phyloP scores from a whole-genome alignment of 2,329 filamentous ascomycete species.

The Botrytis hyacinthi region DNA sequence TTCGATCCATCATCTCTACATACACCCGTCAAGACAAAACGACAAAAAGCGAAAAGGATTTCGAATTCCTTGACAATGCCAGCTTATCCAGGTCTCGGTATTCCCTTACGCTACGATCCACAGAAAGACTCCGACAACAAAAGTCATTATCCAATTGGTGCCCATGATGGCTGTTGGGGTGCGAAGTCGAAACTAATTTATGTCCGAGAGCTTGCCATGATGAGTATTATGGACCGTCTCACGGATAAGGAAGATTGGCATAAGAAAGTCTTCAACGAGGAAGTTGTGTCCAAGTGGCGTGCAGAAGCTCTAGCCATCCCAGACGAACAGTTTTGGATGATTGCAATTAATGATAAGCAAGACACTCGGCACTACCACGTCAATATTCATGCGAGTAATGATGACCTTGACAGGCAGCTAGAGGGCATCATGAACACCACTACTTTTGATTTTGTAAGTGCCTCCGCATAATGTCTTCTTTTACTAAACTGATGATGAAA shows the following conservation, averaged over 20 bases:
- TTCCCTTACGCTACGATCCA: neutral
- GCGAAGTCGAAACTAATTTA: neutral
- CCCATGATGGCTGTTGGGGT: neutral
- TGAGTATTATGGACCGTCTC: conserved; percentile 32
- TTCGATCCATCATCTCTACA: neutral
- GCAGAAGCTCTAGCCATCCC: conserved; percentile 28
- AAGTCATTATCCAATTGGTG: neutral
- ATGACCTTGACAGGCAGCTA: fast-evolving
- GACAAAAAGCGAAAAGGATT: neutral
- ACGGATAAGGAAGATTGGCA: conserved; percentile 35
- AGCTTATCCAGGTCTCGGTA: conserved; percentile 5
- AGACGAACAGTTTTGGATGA: conserved; percentile 25
- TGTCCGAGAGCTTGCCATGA: conserved; percentile 34
- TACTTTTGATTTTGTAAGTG: conserved; percentile 14
- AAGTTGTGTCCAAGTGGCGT: conserved; percentile 34
- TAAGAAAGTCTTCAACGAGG: conserved; percentile 33
- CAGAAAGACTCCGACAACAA: neutral
- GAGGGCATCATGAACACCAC: neutral
- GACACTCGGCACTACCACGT: neutral
- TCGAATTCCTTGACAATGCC: neutral
- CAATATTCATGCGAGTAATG: neutral
- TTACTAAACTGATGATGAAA: conserved; percentile 39
- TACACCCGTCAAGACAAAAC: neutral
- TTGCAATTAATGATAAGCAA: neutral
- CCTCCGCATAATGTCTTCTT: neutral